A percentile compares a stretch with the other conserved stretches of the same genome.
Evolutionary conservation across 805 yeast genomes (phyloP).

Genomic region (Nakazawaea laoshanensis): DNA sequence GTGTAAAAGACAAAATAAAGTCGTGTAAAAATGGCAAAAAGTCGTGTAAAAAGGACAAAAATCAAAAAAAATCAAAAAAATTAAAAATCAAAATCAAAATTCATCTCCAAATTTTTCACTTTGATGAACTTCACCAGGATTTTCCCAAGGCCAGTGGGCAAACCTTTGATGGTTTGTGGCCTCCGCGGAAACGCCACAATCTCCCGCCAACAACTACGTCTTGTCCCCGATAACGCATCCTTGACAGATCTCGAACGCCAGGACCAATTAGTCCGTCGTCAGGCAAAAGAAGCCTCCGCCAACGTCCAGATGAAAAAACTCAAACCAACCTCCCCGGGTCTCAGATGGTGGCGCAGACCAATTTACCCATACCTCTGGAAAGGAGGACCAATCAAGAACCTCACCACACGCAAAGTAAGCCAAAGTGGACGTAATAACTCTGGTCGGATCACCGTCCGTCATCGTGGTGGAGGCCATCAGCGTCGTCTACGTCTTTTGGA

Average conservation of each 20-base stretch:
- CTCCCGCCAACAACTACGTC: conserved; percentile 29
- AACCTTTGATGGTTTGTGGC: too few relatives aligned
- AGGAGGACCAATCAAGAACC: conserved; percentile 69
- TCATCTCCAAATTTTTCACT: too few relatives aligned
- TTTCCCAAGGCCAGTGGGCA: too few relatives aligned
- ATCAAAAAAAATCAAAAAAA: too few relatives aligned
- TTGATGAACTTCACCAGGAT: too few relatives aligned
- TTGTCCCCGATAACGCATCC: conserved; percentile 35
- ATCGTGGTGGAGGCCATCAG: conserved; percentile 95
- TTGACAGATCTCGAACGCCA: conserved; percentile 72
- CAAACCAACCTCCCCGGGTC: conserved; percentile 80
- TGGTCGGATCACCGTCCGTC: conserved; percentile 86
- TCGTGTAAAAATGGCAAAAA: too few relatives aligned
- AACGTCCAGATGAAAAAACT: conserved; percentile 64
- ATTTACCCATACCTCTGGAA: conserved; percentile 79
- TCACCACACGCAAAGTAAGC: conserved; percentile 65
- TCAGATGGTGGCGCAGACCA: conserved; percentile 85
- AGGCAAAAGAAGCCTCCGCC: conserved; percentile 63
- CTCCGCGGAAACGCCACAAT: too few relatives aligned
- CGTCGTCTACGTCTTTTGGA: conserved; percentile 82
- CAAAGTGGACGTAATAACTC: conserved; percentile 85
- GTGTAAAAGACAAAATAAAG: too few relatives aligned
- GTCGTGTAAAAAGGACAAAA: too few relatives aligned
- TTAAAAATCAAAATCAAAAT: too few relatives aligned
- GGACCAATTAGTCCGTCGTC: conserved; percentile 63